Evolutionary conservation across 2,329 filamentous ascomycete genomes (phyloP), one percentile per base, ranked within the genome.

Genomic region (Aureobasidium pullulans): DNA sequence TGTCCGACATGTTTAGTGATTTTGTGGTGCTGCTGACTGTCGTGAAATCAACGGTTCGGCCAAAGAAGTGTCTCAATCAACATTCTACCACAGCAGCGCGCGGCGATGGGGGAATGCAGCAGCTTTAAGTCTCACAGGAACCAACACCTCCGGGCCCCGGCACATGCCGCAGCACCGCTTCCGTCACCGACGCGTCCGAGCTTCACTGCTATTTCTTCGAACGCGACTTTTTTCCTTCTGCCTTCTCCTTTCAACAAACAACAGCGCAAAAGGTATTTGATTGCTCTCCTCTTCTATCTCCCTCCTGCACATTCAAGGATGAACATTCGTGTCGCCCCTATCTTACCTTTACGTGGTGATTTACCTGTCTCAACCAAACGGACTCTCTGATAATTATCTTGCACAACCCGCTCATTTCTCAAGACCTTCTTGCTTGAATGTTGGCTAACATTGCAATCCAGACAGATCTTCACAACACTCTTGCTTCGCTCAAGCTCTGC

Each of bases 291-390:
- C 32, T 46, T 29, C n/a, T 32, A 34, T 32, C 40, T 23, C 34
- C 39, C 11, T 39, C 11, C 50, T 43, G 36, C 39, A 54, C 50
- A 43, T 50, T 59, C 49, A 60, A 61, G 49, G 81, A 84, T 83
- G 81, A 83, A 78, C 75, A 74, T 56, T 61, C 58, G 62, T 83
- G 81, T 84, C 81, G 81, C 81, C 81, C 81, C 81, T 83, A 83
- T 83, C 81, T 76, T 75, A 83, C 79, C 71, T 62, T 75, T 64
- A 69, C 66, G 70, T 83, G 81, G 79, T 82, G 81, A 83, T 76
- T 77, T 78, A 81, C 80, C 78, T 80, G 80, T 83, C 79, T 75
- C 71, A 77, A 66, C 81, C 81, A 83, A 83, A 83, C 78, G 79
- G 79, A 83, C 80, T 72, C 72, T 73, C 79, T 82, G 79, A 82